Base-by-base conservation (phyloP, 148 eudicot genomes). In the Fagopyrum tataricum region DNA sequence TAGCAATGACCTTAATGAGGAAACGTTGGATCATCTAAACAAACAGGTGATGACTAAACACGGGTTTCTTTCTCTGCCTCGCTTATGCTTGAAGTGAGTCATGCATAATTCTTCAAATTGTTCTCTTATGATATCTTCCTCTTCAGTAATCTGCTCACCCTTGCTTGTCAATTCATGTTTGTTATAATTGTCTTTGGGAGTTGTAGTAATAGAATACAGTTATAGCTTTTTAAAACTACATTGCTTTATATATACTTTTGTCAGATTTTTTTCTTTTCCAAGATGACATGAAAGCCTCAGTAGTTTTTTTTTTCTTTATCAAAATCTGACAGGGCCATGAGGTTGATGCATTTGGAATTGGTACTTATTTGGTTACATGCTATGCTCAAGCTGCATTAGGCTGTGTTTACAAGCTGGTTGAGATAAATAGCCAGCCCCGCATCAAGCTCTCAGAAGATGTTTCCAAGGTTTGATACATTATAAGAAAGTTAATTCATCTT, bases 301-400 rank as follows among this genome's bases (percentile, higher is more conserved):
- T 23, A 59, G 66, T 24, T 59, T 24, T 39, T 59, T 2, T 62
- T 37, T 12, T n/a, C 3, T n/a, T n/a, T n/a, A n/a, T 18, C 14
- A 26, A 62, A 62, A 14, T 64, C 18, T 31, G 37, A 70, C 85
- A 94, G 98, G 98, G 98, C 56, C 98, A 94, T 77, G 93, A 91
- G 77, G 90, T 94, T 72, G 98, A 94, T 84, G 90, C 96, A 52
- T 94, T 79, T 75, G 98, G 98, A 75, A 89, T 94, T 71, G 98
- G 98, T 71, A 94, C 98, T 13, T 90, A 94, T 76, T 82, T 91
- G 73, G 98, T 94, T 68, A 94, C 98, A n/a, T 94, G 96, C 78
- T 94, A 90, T 85, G 91, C 98, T 79, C 98, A 95, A 85, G 90
- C 98, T 75, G 97, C 98, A 55, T 78, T 95, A 49, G 98, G 97